These are phyloP conservation scores for Arthromyces matolae DNA, from an alignment of 768 basidiomycete species.

Conservation along the genomic window DNA sequence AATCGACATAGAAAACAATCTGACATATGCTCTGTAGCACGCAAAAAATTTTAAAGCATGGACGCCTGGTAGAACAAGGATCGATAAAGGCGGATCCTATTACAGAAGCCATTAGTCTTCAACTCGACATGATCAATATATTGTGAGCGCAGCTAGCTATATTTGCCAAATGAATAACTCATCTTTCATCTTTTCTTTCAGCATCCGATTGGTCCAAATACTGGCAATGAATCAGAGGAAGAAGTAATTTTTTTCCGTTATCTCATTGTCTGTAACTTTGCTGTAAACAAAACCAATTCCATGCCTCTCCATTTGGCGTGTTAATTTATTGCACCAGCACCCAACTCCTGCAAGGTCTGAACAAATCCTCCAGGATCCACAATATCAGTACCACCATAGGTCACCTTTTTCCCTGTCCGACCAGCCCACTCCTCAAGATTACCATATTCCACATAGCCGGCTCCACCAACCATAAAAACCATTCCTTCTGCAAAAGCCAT, in stretches of 20 bases:
- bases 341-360: conserved; percentile 60
- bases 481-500: conserved; percentile 88
- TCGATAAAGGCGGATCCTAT: conserved; percentile 67
- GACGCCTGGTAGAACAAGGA: conserved; percentile 68
- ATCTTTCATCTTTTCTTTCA: conserved; percentile 22
- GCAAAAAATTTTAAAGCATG: conserved; percentile 80
- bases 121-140: conserved; percentile 88
- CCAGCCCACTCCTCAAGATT: conserved; percentile 93
- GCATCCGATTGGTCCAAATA: conserved; percentile 79
- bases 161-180: conserved; percentile 19
- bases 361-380: conserved; percentile 87
- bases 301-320: neutral
- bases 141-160: conserved; percentile 44
- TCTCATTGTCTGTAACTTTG: neutral
- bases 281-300: conserved; percentile 3
- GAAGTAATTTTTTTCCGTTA: conserved; percentile 14
- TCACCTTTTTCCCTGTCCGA: conserved; percentile 77
- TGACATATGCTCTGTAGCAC: conserved; percentile 44
- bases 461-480: conserved; percentile 95
- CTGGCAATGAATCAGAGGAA: conserved; percentile 65
- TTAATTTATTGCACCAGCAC: conserved; percentile 21
- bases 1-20: neutral
- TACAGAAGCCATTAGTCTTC: conserved; percentile 71
- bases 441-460: conserved; percentile 95
- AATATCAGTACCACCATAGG: conserved; percentile 96